phyloP scores from a whole-genome alignment of 73 alveolate species.

The Tetrahymena borealis region DNA sequence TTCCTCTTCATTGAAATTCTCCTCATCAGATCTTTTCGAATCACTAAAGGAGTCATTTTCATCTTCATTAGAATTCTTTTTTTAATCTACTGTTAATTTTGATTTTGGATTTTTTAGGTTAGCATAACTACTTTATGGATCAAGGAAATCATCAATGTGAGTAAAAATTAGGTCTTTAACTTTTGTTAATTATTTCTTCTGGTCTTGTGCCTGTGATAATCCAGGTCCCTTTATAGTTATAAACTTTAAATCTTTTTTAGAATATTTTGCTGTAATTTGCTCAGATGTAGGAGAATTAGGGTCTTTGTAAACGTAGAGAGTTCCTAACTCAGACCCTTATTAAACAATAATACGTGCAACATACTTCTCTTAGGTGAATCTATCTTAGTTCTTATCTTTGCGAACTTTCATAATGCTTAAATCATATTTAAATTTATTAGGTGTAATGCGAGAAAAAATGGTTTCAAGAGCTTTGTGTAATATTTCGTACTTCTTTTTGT shows the following conservation, averaged over 20 bases:
- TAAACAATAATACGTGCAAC: not conserved
- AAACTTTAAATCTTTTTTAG: not conserved
- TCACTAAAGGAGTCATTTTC: not conserved
- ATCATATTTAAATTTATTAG: not conserved
- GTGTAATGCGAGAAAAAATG: not conserved
- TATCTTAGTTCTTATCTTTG: not conserved
- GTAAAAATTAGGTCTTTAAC: not conserved
- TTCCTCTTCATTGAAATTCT: not conserved
- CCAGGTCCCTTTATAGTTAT: not conserved
- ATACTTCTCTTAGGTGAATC: not conserved
- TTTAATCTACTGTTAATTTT: not conserved
- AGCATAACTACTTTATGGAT: not conserved
- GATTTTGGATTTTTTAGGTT: not conserved
- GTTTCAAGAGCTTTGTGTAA: not conserved
- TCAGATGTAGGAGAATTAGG: not conserved
- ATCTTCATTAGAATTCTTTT: not conserved
- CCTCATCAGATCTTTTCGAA: not conserved
- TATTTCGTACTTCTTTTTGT: not conserved
- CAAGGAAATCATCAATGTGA: not conserved
- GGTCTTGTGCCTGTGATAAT: not conserved
- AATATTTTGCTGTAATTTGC: not conserved
- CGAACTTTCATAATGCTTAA: slow-evolving; percentile 1
- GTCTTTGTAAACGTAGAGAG: not conserved
- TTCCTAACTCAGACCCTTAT: not conserved
- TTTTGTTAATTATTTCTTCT: not conserved